Evolutionary conservation across 2,329 filamentous ascomycete species (phyloP).

Genomic region (Cladosporium austrohemisphaericum): DNA sequence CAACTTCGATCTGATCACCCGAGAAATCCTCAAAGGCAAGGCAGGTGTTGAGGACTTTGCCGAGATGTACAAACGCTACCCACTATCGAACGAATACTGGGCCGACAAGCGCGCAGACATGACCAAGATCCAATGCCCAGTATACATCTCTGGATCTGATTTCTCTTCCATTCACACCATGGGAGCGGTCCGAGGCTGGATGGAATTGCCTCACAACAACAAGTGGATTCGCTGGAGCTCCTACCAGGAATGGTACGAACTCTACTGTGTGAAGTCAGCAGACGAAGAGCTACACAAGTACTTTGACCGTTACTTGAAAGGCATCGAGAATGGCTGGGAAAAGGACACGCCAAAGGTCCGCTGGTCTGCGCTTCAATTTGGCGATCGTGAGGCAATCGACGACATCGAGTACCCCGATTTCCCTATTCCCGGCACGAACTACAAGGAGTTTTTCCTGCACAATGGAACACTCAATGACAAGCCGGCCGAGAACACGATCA

Average conservation of each 20-base stretch:
- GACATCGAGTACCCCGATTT: slow-evolving; percentile 30
- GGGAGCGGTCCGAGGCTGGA: slow-evolving; percentile 33
- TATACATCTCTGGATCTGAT: slow-evolving; percentile 25
- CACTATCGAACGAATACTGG: slow-evolving; percentile 25
- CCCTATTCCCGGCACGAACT: slow-evolving; percentile 21
- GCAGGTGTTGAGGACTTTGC: slow-evolving; percentile 22
- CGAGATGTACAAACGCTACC: slow-evolving; percentile 21
- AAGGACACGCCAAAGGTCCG: slow-evolving; percentile 46
- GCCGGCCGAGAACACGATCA: neutral
- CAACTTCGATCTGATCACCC: slow-evolving; percentile 35
- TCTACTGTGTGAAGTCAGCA: slow-evolving; percentile 36
- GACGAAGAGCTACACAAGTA: slow-evolving; percentile 40
- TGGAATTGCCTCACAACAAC: slow-evolving; percentile 36
- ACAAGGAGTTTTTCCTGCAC: slow-evolving; percentile 17
- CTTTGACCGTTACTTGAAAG: slow-evolving; percentile 47
- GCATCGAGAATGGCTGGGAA: slow-evolving; percentile 45
- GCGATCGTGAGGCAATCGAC: slow-evolving; percentile 32
- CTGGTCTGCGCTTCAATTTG: slow-evolving; percentile 38
- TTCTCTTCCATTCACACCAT: slow-evolving; percentile 23
- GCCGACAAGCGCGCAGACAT: slow-evolving; percentile 26
- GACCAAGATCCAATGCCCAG: slow-evolving; percentile 22
- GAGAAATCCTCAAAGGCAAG: slow-evolving; percentile 23
- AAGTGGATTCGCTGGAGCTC: slow-evolving; percentile 45
- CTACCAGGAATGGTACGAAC: slow-evolving; percentile 47
- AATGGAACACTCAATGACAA: slow-evolving; percentile 10